Evolutionary conservation across 306 rosid species (phyloP), one percentile per base, ranked within the genome.

Genomic region (Morella rubra): DNA sequence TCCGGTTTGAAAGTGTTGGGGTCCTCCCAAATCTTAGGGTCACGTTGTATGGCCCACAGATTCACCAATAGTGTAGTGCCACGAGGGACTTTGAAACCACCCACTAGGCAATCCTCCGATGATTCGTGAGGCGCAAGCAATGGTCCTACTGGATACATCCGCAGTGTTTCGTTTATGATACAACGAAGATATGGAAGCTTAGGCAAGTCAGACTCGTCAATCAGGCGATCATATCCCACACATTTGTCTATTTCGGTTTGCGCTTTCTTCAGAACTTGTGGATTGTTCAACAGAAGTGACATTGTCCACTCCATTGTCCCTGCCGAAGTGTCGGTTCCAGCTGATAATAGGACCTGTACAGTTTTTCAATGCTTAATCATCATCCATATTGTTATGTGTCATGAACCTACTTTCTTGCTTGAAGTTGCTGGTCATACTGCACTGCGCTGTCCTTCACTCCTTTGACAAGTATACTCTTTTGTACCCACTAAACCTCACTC

Each of bases 21-120:
- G 7, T 81, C 50, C 13, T 1, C 75, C 86, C 87, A 86, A 49
- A 73, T 22, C 19, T 22, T 41, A 0, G 87, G 86, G 69, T 86
- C 76, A 56, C 81, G 64, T 3, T 86, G 87, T 55, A 86, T 79
- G 69, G 84, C 86, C 88, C 88, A 86, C 3, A 58, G 0, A 8
- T 84, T 86, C 40, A 86, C 86, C 18, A 74, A 41, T 15, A 86
- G 12, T 76, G 81, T 84, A 6, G 88, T 84, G 75, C 90, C 88
- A 55, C 84, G 47, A 50, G 88, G 84, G 46, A 81, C 49, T 0
- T 61, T 20, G 62, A 64, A 76, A 2, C 90, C 88, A 1, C 75
- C 77, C 6, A 84, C 79, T 0, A 6, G 44, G 55, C 88, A 84
- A 5, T 84, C 82, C 18, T 76, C 73, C 0, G 86, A 79, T 10